phyloP scores from a whole-genome alignment of 192 early-diverging fungal species.

The Backusella morwellensis region DNA sequence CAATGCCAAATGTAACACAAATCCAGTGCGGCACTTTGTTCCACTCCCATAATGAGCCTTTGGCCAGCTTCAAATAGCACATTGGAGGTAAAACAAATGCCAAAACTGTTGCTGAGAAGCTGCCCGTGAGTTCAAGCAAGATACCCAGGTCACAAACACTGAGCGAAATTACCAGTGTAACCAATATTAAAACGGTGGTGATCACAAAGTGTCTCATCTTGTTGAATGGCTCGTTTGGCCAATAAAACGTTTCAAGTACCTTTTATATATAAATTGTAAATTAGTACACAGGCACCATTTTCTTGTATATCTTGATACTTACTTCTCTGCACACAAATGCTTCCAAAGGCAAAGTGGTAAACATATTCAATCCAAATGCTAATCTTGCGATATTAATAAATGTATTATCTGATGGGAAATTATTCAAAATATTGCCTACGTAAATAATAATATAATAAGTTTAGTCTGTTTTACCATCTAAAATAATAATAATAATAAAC shows the following conservation, averaged over 20 bases:
- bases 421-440: conserved; percentile 85
- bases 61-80: conserved; percentile 73
- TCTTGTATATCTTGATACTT: not conserved
- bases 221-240: conserved; percentile 48
- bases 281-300: not conserved
- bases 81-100: conserved; percentile 87
- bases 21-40: conserved; percentile 67
- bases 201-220: conserved; percentile 61
- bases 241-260: conserved; percentile 69
- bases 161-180: conserved; percentile 68
- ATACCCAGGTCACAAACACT: conserved; percentile 80
- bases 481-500: not conserved
- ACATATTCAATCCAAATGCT: conserved; percentile 93
- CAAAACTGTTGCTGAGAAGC: conserved; percentile 82
- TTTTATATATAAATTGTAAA: conserved; percentile 16
- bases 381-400: conserved; percentile 87
- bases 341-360: conserved; percentile 89
- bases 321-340: conserved; percentile 88
- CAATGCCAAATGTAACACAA: conserved; percentile 72
- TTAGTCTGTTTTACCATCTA: not conserved
- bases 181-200: conserved; percentile 64
- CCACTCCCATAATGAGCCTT: conserved; percentile 49
- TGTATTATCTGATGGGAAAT: conserved; percentile 74
- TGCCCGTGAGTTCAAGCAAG: conserved; percentile 85
- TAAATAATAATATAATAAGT: not conserved